Evolutionary conservation across 768 basidiomycete species (phyloP), one percentile per base, ranked within the genome.

Genomic region (Gymnopilus dilepis): DNA sequence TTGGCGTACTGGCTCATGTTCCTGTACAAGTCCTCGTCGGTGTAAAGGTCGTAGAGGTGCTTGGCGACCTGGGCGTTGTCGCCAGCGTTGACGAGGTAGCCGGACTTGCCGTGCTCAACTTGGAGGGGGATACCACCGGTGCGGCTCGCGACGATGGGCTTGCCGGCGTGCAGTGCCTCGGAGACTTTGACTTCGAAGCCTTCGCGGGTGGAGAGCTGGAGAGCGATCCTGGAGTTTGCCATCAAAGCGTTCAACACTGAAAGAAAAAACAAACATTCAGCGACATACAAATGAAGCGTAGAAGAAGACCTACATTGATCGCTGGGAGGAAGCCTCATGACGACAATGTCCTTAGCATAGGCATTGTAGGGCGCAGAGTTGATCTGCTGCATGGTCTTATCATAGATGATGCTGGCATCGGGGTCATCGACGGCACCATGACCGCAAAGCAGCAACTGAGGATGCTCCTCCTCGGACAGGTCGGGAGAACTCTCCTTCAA

Each of bases 141-240:
- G 59, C 82, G 82, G 54, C 82, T 88, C 7, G 92, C 92, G 68
- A 98, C 84, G 69, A 96, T 82, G 31, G 95, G 95, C 64, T 91
- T 91, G 62, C 91, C 91, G 30, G 93, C 87, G 75, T 96, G 92
- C 55, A 98, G 82, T n/a, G 92, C 94, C 77, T 97, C 94, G 48
- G 94, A 95, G 52, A 96, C 95, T 75, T 98, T 98, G 77, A 98
- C 94, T 72, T 98, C 96, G 77, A 97, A 98, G 28, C 96, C 96
- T 78, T 98, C 96, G 59, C 95, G 90, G 45, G 91, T 90, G 54
- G 93, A 95, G 45, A 98, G 86, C 74, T 98, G 96, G 51, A 94
- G 84, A 4, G 92, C 95, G 60, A 96, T 89, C 79, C 92, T 89
- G 45, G 92, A 84, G 66, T 95, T 96, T 55, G 91, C 88, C 85